Evolutionary conservation across 768 basidiomycete species (phyloP), one percentile per base, ranked within the genome.

Genomic region (Rhodotorula babjevae): DNA sequence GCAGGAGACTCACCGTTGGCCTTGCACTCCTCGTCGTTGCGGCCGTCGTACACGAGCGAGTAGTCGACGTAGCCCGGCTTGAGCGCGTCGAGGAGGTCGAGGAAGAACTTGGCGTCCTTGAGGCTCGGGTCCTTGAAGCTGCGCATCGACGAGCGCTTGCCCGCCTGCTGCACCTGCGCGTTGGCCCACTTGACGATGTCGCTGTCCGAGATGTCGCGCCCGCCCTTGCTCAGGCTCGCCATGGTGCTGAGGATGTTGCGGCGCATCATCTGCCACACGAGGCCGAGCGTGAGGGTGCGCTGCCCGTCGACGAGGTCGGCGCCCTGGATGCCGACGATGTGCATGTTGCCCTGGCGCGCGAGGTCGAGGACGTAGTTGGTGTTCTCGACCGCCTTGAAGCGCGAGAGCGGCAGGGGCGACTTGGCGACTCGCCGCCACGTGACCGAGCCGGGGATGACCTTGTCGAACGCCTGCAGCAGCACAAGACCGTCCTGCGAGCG

Each of bases 161-260:
- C 83, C 1, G 78, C 81, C 74, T 78, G 80, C 81, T 92, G 88
- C 15, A 90, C 95, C 8, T 89, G 93, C 47, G 88, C 84, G 80
- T 97, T 97, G 0, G 96, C 93, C 95, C 95, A 98, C 79, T 87
- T 91, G 69, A 97, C 87, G 81, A 99, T 96, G 79, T 97, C 93
- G 25, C 85, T 87, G 80, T 99, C 96, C 68, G 87, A 90, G 70
- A 95, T 88, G 3, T 93, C 92, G 40, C 89, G 86, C 0, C 93
- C 94, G 36, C 87, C 86, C 56, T 82, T 82, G 61, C 79, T 80
- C 27, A 98, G 85, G 11, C 86, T 85, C 52, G 87, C 88, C 55
- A 98, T 87, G 0, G 96, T 98, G 81, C 93, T 90, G 36, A 88
- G 87, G 78, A 99, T 96, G 80, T 88, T 94, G 84, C 94, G 82